Evolutionary conservation across 768 basidiomycete species (phyloP), one percentile per base, ranked within the genome.

Genomic region (Boletales sp.): DNA sequence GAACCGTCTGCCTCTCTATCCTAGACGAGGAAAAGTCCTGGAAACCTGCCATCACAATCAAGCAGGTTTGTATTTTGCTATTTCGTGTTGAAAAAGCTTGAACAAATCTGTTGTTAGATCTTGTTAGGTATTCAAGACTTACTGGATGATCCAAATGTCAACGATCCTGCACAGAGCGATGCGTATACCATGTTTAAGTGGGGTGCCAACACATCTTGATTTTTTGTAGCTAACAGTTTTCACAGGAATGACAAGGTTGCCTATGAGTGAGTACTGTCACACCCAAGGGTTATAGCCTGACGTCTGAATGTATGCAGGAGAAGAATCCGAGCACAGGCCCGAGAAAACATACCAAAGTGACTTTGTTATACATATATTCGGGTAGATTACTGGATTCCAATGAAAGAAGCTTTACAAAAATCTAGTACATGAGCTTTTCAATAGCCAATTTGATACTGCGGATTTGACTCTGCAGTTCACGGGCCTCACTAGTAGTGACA

Each of bases 171-270:
- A 1, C 97, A 99, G 66, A 93, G 94, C 48, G 95, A 98, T 59
- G 97, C 97, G 11, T 98, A 98, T 70, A 94, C 92, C 30, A 90
- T 97, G 86, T 98, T 94, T 79, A 97, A 95, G 94, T 95, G 59
- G 61, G 92, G 74, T 15, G 40, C 36, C 38, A 19, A n/a, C 29
- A 27, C 39, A 12, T 24, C 31, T 13, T 32, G 48, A 7, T 37
- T 47, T 29, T 34, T 32, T 18, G 43, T 31, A 34, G 39, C 47
- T 64, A 30, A 63, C 52, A 9, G 12, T 18, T 14, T 36, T 12
- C 29, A 6, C 43, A 97, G 94, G 76, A 97, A 94, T 64, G 95
- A 98, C 73, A 90, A 90, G 61, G 72, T 76, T 17, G 93, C 92
- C 27, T 98, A 98, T 62, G 92, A 97, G 90, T 91, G 64, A 70